These are phyloP conservation scores for Lyophyllum shimeji DNA, from an alignment of 768 basidiomycete species.

Conservation along the genomic window DNA sequence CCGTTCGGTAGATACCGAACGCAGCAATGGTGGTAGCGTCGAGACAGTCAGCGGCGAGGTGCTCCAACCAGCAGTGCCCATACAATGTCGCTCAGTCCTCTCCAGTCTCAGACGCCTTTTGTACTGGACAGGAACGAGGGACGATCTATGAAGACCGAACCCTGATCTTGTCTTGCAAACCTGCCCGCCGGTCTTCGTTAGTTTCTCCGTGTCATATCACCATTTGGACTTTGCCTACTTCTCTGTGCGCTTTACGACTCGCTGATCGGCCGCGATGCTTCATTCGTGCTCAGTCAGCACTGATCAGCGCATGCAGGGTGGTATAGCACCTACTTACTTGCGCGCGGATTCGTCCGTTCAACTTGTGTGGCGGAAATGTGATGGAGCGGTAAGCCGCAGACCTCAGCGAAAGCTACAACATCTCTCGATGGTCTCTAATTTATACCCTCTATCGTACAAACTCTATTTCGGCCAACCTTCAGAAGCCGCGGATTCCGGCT, in stretches of 20 bases:
- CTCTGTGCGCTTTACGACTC: not conserved
- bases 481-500: constrained; percentile 21
- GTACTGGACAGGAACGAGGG: constrained; percentile 11
- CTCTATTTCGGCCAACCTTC: constrained; percentile 13
- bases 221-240: constrained; percentile 14
- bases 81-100: constrained; percentile 18
- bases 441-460: constrained; percentile 7
- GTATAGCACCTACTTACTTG: not conserved
- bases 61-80: constrained; percentile 24
- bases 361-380: not conserved
- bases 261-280: constrained; percentile 4
- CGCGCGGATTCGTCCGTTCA: not conserved
- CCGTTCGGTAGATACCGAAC: constrained; percentile 52
- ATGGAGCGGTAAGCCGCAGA: not conserved
- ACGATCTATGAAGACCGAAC: constrained; percentile 5
- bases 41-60: constrained; percentile 19
- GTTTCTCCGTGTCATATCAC: constrained; percentile 14
- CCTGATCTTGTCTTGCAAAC: constrained; percentile 4
- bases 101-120: constrained; percentile 7
- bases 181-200: constrained; percentile 14
- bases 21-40: not conserved
- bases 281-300: not conserved
- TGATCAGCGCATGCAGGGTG: not conserved
- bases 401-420: not conserved
- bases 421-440: constrained; percentile 6